Evolutionary conservation across 78 protist genomes (phyloP).

Genomic region (Chrysochromulina parva): DNA sequence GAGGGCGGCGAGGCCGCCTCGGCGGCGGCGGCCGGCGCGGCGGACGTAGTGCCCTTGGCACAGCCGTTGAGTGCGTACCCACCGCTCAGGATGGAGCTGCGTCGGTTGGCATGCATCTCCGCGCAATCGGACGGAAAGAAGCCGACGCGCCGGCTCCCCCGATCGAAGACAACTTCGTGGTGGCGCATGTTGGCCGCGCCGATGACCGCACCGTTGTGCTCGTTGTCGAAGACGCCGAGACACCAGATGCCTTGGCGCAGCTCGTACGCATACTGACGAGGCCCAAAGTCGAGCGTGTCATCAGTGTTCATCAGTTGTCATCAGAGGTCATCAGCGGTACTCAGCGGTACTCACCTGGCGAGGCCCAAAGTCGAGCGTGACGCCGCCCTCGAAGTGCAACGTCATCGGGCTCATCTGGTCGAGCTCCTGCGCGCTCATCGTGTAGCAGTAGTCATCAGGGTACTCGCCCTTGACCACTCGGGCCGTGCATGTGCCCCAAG

Average conservation of each 20-base stretch:
- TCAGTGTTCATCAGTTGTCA: too few species aligned
- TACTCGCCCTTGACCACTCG: neutral
- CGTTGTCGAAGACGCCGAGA: conserved; percentile 21
- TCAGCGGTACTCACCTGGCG: neutral
- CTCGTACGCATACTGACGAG: neutral
- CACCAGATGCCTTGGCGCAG: neutral
- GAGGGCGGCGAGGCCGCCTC: neutral
- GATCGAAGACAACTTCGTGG: neutral
- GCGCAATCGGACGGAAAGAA: neutral
- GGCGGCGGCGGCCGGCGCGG: too few species aligned
- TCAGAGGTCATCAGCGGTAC: too few species aligned
- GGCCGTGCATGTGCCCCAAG: neutral
- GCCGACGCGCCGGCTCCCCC: neutral
- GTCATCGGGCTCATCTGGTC: neutral
- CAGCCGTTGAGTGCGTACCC: neutral
- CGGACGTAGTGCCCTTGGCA: neutral
- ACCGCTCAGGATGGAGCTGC: neutral
- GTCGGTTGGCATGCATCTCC: neutral
- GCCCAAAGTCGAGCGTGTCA: neutral
- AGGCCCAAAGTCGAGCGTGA: neutral
- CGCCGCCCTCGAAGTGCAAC: neutral
- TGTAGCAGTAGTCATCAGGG: conserved; percentile 19
- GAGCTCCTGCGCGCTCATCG: neutral
- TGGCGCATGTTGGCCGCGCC: conserved; percentile 8
- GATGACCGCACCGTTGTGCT: conserved; percentile 23